Conservation (phyloP, 495 filamentous ascomycete species). For the Glutinoglossum americanum region DNA sequence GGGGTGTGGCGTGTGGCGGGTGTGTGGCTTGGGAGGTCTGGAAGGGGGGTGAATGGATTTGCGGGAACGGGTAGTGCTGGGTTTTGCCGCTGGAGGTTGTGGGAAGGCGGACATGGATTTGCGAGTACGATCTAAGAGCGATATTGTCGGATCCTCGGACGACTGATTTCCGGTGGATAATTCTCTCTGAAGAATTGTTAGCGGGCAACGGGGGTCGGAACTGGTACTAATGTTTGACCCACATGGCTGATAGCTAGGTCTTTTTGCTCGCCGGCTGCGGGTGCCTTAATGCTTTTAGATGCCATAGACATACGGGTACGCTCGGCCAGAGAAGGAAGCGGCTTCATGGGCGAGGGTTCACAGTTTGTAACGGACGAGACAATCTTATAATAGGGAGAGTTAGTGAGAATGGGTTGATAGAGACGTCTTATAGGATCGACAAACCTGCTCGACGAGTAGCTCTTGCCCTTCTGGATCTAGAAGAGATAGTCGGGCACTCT, state of each 20-base stretch:
- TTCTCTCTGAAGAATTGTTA: not conserved
- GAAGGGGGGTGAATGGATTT: conserved; percentile 10
- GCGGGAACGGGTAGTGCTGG: not conserved
- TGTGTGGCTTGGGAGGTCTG: not conserved
- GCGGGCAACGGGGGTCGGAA: not conserved
- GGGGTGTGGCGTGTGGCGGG: not conserved
- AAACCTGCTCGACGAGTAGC: not conserved
- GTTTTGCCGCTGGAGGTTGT: not conserved
- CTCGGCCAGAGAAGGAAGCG: conserved; percentile 20
- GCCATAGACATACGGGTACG: conserved; percentile 19
- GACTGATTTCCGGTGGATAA: not conserved
- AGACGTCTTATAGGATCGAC: not conserved
- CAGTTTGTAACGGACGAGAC: conserved; percentile 16
- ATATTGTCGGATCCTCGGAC: conserved; percentile 9
- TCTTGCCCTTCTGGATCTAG: not conserved
- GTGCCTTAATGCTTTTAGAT: not conserved
- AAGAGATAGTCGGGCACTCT: not conserved
- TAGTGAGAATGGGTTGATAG: conserved; percentile 11
- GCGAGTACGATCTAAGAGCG: conserved; percentile 54
- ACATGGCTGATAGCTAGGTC: not conserved
- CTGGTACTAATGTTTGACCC: not conserved
- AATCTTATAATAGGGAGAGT: conserved; percentile 10
- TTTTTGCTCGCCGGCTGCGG: not conserved
- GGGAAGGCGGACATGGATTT: conserved; percentile 45
- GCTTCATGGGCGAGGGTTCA: conserved; percentile 17